Base-by-base conservation (phyloP, 2,329 filamentous ascomycete species). In the Aspergillus nomiae region DNA sequence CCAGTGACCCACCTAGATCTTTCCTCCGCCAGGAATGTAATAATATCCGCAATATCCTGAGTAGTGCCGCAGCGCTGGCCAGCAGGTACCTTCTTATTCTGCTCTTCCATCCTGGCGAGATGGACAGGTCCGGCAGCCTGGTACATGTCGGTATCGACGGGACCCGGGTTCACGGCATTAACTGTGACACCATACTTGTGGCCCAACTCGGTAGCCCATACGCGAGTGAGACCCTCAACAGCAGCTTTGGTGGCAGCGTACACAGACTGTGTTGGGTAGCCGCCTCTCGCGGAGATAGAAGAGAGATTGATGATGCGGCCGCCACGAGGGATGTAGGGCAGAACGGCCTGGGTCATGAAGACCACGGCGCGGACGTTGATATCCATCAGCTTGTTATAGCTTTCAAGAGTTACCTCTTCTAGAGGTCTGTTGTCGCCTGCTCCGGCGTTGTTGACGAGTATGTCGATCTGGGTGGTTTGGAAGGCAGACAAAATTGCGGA, bases 231-330 rank as follows among this genome's bases (percentile, higher is more conserved):
- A 43, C 84, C 82, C 72, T 89, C 87, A 10, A 89, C 73, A 0
- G 86, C 86, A 1, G 84, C 87, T 71, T 89, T 89, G 56, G 84
- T 87, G n/a, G 85, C 87, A 11, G 84, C 85, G 69, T 89, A 89
- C 55, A 88, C 80, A 12, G 82, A 83, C 67, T 87, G 85, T 4
- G 64, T 65, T 10, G 64, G 38, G 30, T 65, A 66, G 2, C 67
- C 67, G 34, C 63, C 67, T 6, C 68, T 57, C 2, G 65, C 66
- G 28, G 61, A 63, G 19, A 67, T 69, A 1, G 65, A 68, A 2
- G 63, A 67, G 12, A 71, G n/a, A 32, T 71, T 71, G 41, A 71
- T 60, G 28, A 71, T 70, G 1, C 70, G 65, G 5, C 62, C 63
- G 3, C 61, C 64, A 6, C 55, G 58, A 45, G 41, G 54, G 24